Evolutionary conservation across 2,329 filamentous ascomycete species (phyloP), one percentile per base, ranked within the genome.

Genomic region (Calonectria ilicicola): DNA sequence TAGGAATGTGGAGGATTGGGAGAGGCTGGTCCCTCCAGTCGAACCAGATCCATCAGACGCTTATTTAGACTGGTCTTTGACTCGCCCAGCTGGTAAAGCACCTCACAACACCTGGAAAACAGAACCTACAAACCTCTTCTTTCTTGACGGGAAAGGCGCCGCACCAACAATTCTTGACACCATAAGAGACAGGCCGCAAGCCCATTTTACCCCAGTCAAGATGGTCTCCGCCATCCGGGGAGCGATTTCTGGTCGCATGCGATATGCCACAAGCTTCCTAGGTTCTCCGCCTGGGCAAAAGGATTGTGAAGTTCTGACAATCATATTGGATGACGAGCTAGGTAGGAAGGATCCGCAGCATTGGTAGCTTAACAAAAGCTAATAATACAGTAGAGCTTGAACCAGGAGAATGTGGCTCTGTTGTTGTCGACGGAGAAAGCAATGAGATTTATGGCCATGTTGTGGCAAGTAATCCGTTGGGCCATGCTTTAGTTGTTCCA

Each of bases 381-480:
- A 8, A n/a, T 67, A 38, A 19, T 2, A 21, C 8, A 8, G 29
- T 5, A 29, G 29, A 29, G 8, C 29, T 29, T 8, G 29, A 29
- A 29, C 29, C 5, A 29, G 65, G 65, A 17, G 65, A 70, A 40
- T 70, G 67, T n/a, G 60, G 67, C 19, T 70, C 67, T 1, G 29
- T 60, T 10, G 49, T 70, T 21, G 27, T 70, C 29, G 67, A 70
- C n/a, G 26, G 60, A 1, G 67, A 70, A 23, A 70, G 49, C 3
- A 58, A 32, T 10, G 60, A 70, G 38, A 44, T 60, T 8, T 70
- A 70, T 19, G 67, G 67, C 27, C 67, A 70, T 58, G 47, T 65
- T 49, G 27, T 65, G 7, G 67, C 60, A 46, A 58, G 35, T n/a
- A 35, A 65, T 5, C 27, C 60, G 19, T 60, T 27, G 8, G 67